These are phyloP conservation scores for Coprinopsis sp. DNA, from an alignment of 768 basidiomycete genomes.

Conservation along the genomic window DNA sequence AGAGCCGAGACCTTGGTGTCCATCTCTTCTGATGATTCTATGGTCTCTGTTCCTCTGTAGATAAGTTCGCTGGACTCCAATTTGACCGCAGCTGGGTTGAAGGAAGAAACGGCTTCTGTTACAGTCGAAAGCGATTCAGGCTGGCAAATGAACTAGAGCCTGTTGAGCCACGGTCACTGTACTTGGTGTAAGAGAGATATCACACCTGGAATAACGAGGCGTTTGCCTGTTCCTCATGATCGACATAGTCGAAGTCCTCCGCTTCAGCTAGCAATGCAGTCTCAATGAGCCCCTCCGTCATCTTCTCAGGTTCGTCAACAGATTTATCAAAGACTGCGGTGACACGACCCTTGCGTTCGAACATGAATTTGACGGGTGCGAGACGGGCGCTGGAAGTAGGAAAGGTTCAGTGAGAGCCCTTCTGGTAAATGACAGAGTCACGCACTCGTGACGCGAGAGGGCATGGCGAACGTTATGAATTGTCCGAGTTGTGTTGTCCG, in stretches of 20 bases:
- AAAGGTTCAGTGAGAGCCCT: not conserved
- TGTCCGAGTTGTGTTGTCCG: constrained; percentile 64
- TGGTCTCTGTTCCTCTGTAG: constrained; percentile 46
- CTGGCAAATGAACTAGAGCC: constrained; percentile 11
- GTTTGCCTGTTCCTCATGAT: constrained; percentile 25
- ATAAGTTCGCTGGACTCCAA: constrained; percentile 47
- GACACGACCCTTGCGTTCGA: constrained; percentile 51
- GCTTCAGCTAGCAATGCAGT: constrained; percentile 35
- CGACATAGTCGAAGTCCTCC: constrained; percentile 41
- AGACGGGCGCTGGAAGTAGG: constrained; percentile 46
- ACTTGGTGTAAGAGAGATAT: constrained; percentile 1
- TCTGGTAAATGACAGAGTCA: constrained; percentile 1
- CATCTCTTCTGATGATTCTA: constrained; percentile 34
- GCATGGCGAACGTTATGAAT: constrained; percentile 52
- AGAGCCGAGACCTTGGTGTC: constrained; percentile 38
- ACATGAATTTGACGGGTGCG: constrained; percentile 64
- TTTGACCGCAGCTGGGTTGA: constrained; percentile 15
- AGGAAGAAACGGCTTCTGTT: constrained; percentile 11
- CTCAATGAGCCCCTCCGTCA: constrained; percentile 35
- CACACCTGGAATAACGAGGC: constrained; percentile 17
- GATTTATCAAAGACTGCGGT: constrained; percentile 31
- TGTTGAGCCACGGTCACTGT: constrained; percentile 4
- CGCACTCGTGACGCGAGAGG: constrained; percentile 45
- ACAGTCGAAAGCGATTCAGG: constrained; percentile 11
- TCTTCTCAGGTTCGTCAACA: constrained; percentile 1